Base-by-base conservation (phyloP, 2,329 filamentous ascomycete genomes). In the Sporothrix humicola region DNA sequence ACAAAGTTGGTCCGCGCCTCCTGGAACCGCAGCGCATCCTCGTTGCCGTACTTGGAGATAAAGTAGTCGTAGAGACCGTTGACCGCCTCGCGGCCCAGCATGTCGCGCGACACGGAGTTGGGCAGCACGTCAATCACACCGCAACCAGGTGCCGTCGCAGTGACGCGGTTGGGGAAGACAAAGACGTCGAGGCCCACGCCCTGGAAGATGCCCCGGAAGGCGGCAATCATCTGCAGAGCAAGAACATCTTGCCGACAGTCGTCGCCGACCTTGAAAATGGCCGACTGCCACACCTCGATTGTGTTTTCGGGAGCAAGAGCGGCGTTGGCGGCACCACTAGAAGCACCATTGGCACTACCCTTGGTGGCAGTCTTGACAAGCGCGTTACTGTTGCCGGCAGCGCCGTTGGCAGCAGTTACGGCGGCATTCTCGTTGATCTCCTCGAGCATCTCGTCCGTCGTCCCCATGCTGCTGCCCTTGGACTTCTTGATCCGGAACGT, bases 11-110 rank as follows among this genome's bases (percentile, higher is more conserved):
- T 95, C 76, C 96, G 92, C 12, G 96, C 96, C 81, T 95, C 92
- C 82, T 99, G 97, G 87, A 98, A 99, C 54, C 91, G 91, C 69
- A 97, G 91, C 1, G 93, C 97, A 81, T 98, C 94, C 82, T 98
- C 95, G 78, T 96, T 96, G 77, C 96, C 96, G 81, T 99, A 99
- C 82, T 97, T 98, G 78, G 93, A 95, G 73, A 98, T 88, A 81
- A 99, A 99, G 84, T 99, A 99, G 81, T 99, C 96, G 83, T 98
- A 98, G 0, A 99, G 89, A 0, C 96, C 95, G 80, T 99, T 99
- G 80, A 99, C 96, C 2, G 96, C 94, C 83, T 99, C 96, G 71
- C 97, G 93, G 69, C 96, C 97, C 1, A 99, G 89, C 96, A 99
- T 99, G 82, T 99, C 96, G 77, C 96, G 93, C 7, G 95, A 98